phyloP scores from a whole-genome alignment of 495 filamentous ascomycete species.

The Lindgomyces ingoldianus region DNA sequence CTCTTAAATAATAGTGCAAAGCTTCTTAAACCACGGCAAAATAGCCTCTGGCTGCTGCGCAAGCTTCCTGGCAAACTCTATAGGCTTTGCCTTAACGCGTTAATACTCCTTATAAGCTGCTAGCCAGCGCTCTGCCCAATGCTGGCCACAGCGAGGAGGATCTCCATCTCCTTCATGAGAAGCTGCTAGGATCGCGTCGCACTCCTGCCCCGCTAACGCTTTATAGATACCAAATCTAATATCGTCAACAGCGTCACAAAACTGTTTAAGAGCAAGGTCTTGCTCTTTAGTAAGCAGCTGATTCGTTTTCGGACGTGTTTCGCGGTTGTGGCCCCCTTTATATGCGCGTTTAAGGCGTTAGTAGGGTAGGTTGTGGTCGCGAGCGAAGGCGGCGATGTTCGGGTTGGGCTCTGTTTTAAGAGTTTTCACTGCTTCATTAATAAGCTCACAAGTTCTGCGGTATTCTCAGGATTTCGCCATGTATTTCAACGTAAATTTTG shows the following conservation, averaged over 20 bases:
- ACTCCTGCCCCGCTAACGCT: background rate
- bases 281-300: background rate
- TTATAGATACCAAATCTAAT: background rate
- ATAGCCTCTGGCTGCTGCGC: background rate
- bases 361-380: background rate
- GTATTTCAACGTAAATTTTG: too few species aligned
- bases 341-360: background rate
- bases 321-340: background rate
- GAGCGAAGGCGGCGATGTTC: background rate
- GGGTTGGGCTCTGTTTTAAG: background rate
- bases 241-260: background rate
- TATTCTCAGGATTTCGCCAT: too few species aligned
- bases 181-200: background rate
- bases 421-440: background rate
- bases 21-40: background rate
- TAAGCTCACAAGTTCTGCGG: background rate
- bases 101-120: background rate
- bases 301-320: background rate
- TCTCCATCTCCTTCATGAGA: background rate
- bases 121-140: background rate
- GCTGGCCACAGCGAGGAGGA: background rate
- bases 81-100: background rate
- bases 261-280: background rate
- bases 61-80: background rate
- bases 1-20: background rate